These are phyloP conservation scores for Trichosphaerium sp. DNA, from an alignment of 78 protist species.

Conservation along the genomic window DNA sequence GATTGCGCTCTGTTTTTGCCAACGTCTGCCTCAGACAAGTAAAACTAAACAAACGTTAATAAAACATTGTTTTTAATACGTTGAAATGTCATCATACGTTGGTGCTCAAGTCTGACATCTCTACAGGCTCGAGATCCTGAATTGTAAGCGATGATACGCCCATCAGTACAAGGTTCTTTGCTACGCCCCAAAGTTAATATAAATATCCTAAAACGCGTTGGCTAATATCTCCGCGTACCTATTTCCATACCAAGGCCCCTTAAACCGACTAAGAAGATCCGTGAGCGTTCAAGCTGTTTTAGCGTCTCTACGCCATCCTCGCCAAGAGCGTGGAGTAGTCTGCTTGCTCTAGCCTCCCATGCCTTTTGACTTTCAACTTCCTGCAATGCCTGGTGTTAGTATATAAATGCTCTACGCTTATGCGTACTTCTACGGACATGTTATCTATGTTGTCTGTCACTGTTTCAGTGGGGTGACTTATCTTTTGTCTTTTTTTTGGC, in stretches of 20 bases:
- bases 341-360: too few relatives aligned
- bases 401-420: too few relatives aligned
- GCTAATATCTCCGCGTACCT: conserved; percentile 1
- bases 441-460: too few relatives aligned
- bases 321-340: conserved; percentile 64
- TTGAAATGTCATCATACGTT: neutral
- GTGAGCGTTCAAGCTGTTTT: conserved; percentile 43
- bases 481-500: too few relatives aligned
- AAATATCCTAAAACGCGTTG: neutral
- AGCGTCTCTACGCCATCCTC: conserved; percentile 80
- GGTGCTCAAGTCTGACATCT: conserved; percentile 47
- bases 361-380: too few relatives aligned
- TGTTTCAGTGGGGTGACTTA: too few relatives aligned
- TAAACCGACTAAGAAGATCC: conserved; percentile 81
- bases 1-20: conserved; percentile 63
- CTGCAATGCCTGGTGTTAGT: too few relatives aligned
- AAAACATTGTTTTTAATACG: neutral
- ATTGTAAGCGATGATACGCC: conserved; percentile 88
- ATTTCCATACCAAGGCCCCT: conserved; percentile 94
- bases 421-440: too few relatives aligned
- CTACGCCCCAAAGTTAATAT: conserved; percentile 11
- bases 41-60: conserved; percentile 56
- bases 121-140: conserved; percentile 53
- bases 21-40: conserved; percentile 67
- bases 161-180: conserved; percentile 94